Conservation (phyloP, 495 filamentous ascomycete genomes). For the Cudoniella acicularis region DNA sequence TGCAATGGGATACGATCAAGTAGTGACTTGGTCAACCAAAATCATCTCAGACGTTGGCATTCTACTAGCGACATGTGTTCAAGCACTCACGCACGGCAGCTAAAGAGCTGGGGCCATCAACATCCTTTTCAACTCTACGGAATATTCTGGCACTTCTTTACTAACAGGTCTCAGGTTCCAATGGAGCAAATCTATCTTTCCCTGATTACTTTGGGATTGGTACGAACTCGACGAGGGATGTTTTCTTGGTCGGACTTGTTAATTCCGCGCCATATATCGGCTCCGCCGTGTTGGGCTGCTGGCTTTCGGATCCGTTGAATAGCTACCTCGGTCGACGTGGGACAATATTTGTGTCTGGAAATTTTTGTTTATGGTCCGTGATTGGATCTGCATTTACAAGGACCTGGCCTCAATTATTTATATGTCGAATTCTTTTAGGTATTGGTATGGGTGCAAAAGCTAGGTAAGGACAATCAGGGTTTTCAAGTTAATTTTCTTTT, state of each 20-base stretch:
- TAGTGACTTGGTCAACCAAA: background rate
- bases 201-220: constrained; percentile 27
- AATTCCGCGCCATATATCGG: constrained; percentile 41
- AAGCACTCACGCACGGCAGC: too few species aligned
- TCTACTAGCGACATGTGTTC: too few species aligned
- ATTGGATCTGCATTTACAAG: constrained; percentile 61
- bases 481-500: too few species aligned
- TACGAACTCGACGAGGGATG: constrained; percentile 30
- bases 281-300: constrained; percentile 49
- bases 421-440: constrained; percentile 62
- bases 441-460: constrained; percentile 69
- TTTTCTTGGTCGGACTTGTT: constrained; percentile 58
- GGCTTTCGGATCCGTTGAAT: constrained; percentile 73
- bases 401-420: constrained; percentile 59
- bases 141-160: too few species aligned
- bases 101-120: too few species aligned
- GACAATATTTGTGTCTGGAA: constrained; percentile 61
- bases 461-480: too few species aligned
- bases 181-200: constrained; percentile 23
- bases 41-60: background rate
- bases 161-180: constrained; percentile 9
- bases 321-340: constrained; percentile 60
- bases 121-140: background rate
- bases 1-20: background rate
- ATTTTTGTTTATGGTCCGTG: constrained; percentile 35